Evolutionary conservation across 495 filamentous ascomycete genomes (phyloP), one percentile per base, ranked within the genome.

Genomic region (Hypoxylon trugodes): DNA sequence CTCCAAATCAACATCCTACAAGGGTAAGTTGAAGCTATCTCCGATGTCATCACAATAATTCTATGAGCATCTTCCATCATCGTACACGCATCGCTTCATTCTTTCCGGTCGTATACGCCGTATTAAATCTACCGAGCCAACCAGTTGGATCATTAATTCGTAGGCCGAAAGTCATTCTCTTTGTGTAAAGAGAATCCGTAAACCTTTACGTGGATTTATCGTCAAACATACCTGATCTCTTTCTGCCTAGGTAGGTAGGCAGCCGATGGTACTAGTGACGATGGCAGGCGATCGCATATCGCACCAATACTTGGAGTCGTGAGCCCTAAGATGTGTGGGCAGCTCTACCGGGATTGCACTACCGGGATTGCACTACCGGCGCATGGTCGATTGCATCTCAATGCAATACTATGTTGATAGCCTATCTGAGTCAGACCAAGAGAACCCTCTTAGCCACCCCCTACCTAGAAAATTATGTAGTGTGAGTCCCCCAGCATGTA

Each of bases 381-480:
- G 22, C 26, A 46, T 26, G 12, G 10, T 38, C 55, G 49, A 60
- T 60, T 56, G 26, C 37, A 60, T 66, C 62, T 56, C 36, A 33
- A 13, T n/a, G n/a, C n/a, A n/a, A 32, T 48, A 42, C 36, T 13
- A 60, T 13, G 8, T 30, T 24, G 30, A 64, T 61, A 61, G 59
- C 59, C 59, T 69, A 71, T 71, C 69, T 71, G 65, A 71, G 49
- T 71, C 61, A 71, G 65, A 71, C 57, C 19, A 35, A 15, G 37
- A 61, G 18, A 46, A 15, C n/a, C 26, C 55, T 48, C 43, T 48
- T 41, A 36, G n/a, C n/a, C n/a, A n/a, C n/a, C n/a, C n/a, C n/a
- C n/a, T n/a, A n/a, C n/a, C n/a, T n/a, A n/a, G n/a, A n/a, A n/a
- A n/a, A n/a, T n/a, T n/a, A n/a, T n/a, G n/a, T n/a, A n/a, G n/a